phyloP scores from a whole-genome alignment of 768 basidiomycete species.

The Auriscalpium microsporum region DNA sequence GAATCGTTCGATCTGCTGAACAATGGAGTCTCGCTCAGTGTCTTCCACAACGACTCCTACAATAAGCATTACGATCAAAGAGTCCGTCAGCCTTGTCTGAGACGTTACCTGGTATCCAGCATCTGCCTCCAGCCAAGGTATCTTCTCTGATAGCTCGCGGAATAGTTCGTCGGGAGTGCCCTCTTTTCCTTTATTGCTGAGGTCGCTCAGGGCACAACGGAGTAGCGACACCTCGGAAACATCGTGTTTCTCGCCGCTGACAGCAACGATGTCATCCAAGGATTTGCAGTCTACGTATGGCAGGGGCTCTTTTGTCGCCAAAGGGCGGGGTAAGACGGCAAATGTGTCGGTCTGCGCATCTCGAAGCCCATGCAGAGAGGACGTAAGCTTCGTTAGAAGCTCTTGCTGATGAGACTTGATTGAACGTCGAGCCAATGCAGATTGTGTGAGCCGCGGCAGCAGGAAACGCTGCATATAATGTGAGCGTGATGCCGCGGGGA shows the following conservation, averaged over 20 bases:
- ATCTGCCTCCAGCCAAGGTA: slow-evolving; percentile 56
- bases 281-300: slow-evolving; percentile 37
- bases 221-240: slow-evolving; percentile 49
- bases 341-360: slow-evolving; percentile 46
- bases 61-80: background rate
- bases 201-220: slow-evolving; percentile 53
- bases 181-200: slow-evolving; percentile 27
- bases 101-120: slow-evolving; percentile 41
- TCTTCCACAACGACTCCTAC: slow-evolving; percentile 50
- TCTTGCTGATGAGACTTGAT: slow-evolving; percentile 51
- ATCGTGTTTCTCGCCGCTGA: slow-evolving; percentile 15
- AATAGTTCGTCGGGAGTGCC: slow-evolving; percentile 56
- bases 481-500: background rate
- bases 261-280: slow-evolving; percentile 31
- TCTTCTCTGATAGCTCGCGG: slow-evolving; percentile 42
- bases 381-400: slow-evolving; percentile 45
- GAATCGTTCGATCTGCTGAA: slow-evolving; percentile 29
- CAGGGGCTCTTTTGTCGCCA: slow-evolving; percentile 39
- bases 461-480: slow-evolving; percentile 48
- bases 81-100: background rate
- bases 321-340: slow-evolving; percentile 47
- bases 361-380: slow-evolving; percentile 48
- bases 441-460: slow-evolving; percentile 54
- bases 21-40: slow-evolving; percentile 42
- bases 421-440: slow-evolving; percentile 52